Conservation (phyloP, 2,329 filamentous ascomycete species). For the Xylariaceae sp. region DNA sequence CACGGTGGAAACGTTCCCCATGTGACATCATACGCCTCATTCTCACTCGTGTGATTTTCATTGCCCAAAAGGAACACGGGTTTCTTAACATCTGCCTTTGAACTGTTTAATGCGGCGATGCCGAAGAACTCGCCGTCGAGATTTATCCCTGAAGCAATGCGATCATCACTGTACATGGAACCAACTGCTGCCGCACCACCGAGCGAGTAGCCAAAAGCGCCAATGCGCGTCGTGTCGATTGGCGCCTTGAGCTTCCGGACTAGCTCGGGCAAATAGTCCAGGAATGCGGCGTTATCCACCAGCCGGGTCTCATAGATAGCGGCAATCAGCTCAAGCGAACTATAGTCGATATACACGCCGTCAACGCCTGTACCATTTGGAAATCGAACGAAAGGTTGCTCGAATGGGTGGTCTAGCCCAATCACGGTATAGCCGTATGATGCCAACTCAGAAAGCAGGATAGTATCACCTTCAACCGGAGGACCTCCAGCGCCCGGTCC, state of each 20-base stretch:
- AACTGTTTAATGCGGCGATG: constrained; percentile 4
- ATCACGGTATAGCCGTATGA: constrained; percentile 32
- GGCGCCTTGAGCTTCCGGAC: constrained; percentile 15
- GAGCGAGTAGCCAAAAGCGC: constrained; percentile 28
- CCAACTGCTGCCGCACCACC: constrained; percentile 28
- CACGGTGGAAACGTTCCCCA: constrained; percentile 25
- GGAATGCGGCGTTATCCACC: constrained; percentile 24
- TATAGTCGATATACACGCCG: constrained; percentile 21
- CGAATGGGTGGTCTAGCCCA: constrained; percentile 33
- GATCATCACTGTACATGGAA: constrained; percentile 13
- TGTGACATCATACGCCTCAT: constrained; percentile 1
- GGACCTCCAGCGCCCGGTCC: constrained; percentile 25
- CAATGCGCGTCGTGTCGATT: constrained; percentile 21
- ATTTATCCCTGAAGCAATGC: constrained; percentile 26
- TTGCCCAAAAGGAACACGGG: constrained; percentile 28
- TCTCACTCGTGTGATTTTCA: constrained; percentile 16
- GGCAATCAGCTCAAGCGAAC: background rate
- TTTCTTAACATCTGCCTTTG: constrained; percentile 22
- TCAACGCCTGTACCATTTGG: constrained; percentile 33
- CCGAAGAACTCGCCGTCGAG: constrained; percentile 27
- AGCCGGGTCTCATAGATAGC: constrained; percentile 24
- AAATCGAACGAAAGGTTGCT: constrained; percentile 34
- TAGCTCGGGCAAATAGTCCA: constrained; percentile 21
- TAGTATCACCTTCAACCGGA: constrained; percentile 24
- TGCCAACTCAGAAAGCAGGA: constrained; percentile 24